Conservation (phyloP, 2,329 filamentous ascomycete species). For the Fusarium irregulare region DNA sequence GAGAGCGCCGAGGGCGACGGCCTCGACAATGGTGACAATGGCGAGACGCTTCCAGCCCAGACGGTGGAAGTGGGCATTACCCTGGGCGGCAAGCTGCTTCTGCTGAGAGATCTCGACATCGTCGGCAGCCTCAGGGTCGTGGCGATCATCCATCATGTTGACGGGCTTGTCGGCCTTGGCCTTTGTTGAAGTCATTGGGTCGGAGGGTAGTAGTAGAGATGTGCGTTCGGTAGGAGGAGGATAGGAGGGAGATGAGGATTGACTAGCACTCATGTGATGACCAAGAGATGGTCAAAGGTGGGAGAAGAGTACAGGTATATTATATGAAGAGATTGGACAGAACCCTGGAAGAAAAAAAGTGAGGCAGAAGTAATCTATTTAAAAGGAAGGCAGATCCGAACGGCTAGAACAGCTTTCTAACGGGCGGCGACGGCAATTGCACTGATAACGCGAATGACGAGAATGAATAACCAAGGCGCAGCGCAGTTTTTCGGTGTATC, state of each 20-base stretch:
- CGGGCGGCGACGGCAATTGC: slow-evolving; percentile 7
- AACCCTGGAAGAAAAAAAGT: not conserved
- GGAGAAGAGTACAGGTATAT: not conserved
- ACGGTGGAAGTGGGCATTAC: slow-evolving; percentile 38
- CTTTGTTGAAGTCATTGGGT: slow-evolving; percentile 19
- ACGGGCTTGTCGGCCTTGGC: slow-evolving; percentile 8
- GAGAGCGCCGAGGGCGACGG: slow-evolving; percentile 35
- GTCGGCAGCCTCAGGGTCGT: slow-evolving; percentile 18
- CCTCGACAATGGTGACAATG: slow-evolving; percentile 37
- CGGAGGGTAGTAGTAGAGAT: slow-evolving; percentile 8
- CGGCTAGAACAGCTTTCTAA: slow-evolving; percentile 37
- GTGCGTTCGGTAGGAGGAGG: slow-evolving; percentile 19
- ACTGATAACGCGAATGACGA: not conserved
- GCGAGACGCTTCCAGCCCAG: slow-evolving; percentile 39
- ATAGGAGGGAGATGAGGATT: not conserved
- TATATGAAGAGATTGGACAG: slow-evolving; percentile 6
- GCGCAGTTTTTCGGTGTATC: slow-evolving; percentile 26
- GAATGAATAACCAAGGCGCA: slow-evolving; percentile 9
- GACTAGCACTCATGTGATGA: slow-evolving; percentile 19
- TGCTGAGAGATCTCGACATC: slow-evolving; percentile 34
- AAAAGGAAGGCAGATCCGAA: not conserved
- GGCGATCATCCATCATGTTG: slow-evolving; percentile 33
- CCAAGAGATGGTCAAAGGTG: not conserved
- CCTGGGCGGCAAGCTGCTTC: slow-evolving; percentile 33
- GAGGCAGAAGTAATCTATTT: slow-evolving; percentile 16